phyloP scores from a whole-genome alignment of 768 basidiomycete species.

The Amanita fuliginea region DNA sequence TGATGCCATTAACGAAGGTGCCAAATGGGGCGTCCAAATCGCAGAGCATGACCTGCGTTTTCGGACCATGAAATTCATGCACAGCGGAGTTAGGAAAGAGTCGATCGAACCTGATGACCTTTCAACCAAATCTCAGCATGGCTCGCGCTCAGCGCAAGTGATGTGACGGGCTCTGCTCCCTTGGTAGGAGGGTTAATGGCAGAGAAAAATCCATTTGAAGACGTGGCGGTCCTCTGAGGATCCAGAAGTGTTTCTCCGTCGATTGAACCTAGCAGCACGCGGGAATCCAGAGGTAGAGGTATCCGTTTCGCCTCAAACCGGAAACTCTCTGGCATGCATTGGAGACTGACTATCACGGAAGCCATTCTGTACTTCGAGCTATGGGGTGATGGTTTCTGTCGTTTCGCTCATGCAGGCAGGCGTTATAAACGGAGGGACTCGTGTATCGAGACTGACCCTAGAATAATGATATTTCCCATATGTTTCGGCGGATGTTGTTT shows the following conservation, averaged over 20 bases:
- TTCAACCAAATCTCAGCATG: slow-evolving; percentile 40
- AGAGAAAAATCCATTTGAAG: slow-evolving; percentile 34
- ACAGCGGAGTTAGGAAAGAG: neutral
- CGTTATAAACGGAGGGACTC: slow-evolving; percentile 2
- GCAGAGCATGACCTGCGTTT: slow-evolving; percentile 29
- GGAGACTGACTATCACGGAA: neutral
- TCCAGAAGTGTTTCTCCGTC: neutral
- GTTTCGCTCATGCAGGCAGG: neutral
- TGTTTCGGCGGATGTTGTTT: neutral
- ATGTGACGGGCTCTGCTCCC: slow-evolving; percentile 9
- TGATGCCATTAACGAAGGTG: slow-evolving; percentile 35
- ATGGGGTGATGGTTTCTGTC: neutral
- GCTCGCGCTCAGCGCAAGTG: slow-evolving; percentile 27
- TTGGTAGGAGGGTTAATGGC: slow-evolving; percentile 13
- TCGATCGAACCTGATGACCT: slow-evolving; percentile 24
- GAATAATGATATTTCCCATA: neutral
- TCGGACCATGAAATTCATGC: slow-evolving; percentile 1
- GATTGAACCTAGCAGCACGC: slow-evolving; percentile 18
- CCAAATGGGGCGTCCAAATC: slow-evolving; percentile 36
- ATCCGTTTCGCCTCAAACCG: slow-evolving; percentile 11
- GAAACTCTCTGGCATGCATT: slow-evolving; percentile 3
- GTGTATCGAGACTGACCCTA: slow-evolving; percentile 3
- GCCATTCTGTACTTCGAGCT: neutral
- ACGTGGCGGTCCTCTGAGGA: slow-evolving; percentile 13
- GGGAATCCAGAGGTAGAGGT: slow-evolving; percentile 17